Evolutionary conservation across 129 eudicot species (phyloP), one percentile per base, ranked within the genome.

Genomic region (Erigeron canadensis): DNA sequence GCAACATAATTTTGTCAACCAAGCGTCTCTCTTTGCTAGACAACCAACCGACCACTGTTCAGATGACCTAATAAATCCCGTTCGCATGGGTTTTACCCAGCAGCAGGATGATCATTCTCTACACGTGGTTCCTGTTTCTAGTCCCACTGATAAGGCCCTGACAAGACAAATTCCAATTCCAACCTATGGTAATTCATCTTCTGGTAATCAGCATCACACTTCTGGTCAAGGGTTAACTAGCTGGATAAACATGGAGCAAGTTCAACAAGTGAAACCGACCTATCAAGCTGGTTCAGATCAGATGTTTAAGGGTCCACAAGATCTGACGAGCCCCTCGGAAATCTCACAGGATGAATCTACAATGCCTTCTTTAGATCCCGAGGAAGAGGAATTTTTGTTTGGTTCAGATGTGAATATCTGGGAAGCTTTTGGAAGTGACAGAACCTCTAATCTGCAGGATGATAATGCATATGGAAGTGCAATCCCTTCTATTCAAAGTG

Each of bases 351-450:
- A 86, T 43, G 80, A 79, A 59, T 53, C 81, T 50, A 72, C 50
- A 9, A 63, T 34, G 53, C 85, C 71, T 78, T 76, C 83, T 21
- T 74, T 92, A 43, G 96, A 92, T 80, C 98, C 96, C 0, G 82
- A 89, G 10, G 98, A 92, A 72, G 91, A 89, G 73, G 85, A 90
- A 82, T 86, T 92, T 69, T 73, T 92, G 81, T 92, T 83, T 78
- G 98, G 96, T 51, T 83, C 88, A 43, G 98, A 92, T 61, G 96
- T 87, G 70, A 89, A 84, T 69, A 81, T 87, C 44, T 92, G 96
- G 96, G 89, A 85, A 67, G 96, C 95, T 50, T 91, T 91, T 81
- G 96, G 96, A n/a, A 79, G 69, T 72, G 68, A 73, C 76, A 72
- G 84, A 51, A 61, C 76, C 50, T 74, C 78, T 28, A 79, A 73